Evolutionary conservation across 2,329 filamentous ascomycete genomes (phyloP).

Genomic region (Graphiopsis chlorocephala): DNA sequence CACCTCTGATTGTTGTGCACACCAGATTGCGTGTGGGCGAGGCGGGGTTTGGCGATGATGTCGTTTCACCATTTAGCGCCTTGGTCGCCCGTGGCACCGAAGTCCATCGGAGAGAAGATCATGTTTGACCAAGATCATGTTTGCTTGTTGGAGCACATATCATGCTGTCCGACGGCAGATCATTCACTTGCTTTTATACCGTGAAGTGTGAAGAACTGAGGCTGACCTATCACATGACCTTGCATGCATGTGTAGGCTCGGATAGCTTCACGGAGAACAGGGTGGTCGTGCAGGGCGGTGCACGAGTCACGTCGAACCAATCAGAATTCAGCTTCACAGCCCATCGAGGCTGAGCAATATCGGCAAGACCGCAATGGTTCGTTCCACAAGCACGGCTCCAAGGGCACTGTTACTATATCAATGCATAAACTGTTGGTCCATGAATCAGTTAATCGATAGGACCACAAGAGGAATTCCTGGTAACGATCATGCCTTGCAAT

Average conservation of each 20-base stretch:
- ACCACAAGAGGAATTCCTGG: background rate
- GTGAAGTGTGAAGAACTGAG: background rate
- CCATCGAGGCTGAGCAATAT: constrained; percentile 1
- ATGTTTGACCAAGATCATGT: too few relatives aligned
- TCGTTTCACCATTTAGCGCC: background rate
- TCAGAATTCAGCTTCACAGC: background rate
- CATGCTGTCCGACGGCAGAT: background rate
- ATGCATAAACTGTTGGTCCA: background rate
- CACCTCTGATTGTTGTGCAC: background rate
- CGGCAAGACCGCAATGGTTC: too few relatives aligned
- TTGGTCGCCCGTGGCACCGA: background rate
- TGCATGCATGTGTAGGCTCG: background rate
- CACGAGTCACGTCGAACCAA: background rate
- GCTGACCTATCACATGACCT: background rate
- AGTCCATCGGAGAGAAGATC: background rate
- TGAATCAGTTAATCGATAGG: background rate
- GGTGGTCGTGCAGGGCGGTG: background rate
- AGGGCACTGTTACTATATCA: background rate
- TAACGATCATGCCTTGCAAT: background rate
- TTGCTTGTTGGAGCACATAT: background rate
- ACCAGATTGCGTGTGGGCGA: background rate
- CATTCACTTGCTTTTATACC: background rate
- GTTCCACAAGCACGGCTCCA: background rate
- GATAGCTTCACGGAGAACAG: background rate
- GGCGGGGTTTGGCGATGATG: background rate